A percentile compares a stretch with the other conserved stretches of the same genome.
phyloP scores from a whole-genome alignment of 2,329 filamentous ascomycete genomes.

The Hypoxylon rubiginosum region DNA sequence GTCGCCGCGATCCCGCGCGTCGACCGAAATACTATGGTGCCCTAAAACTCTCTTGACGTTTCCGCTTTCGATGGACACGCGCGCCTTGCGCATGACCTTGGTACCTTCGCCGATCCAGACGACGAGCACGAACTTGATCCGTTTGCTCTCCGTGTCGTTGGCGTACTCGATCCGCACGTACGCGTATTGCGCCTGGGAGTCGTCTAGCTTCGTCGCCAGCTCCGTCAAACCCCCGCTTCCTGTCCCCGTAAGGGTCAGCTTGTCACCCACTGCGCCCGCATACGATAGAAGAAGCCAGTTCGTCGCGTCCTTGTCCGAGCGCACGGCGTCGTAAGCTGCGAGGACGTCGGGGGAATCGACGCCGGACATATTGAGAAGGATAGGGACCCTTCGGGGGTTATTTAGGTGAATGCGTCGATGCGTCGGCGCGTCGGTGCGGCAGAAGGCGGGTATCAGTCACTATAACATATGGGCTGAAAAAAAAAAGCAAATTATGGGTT shows the following conservation, averaged over 20 bases:
- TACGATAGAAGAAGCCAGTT: constrained; percentile 78
- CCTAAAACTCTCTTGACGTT: constrained; percentile 73
- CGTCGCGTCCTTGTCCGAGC: constrained; percentile 73
- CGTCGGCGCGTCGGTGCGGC: not conserved
- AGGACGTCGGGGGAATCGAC: constrained; percentile 70
- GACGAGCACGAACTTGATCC: constrained; percentile 76
- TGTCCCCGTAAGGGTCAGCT: constrained; percentile 67
- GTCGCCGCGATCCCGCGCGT: constrained; percentile 71
- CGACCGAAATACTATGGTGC: constrained; percentile 76
- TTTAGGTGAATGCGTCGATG: constrained; percentile 3
- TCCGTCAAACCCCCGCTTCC: constrained; percentile 73
- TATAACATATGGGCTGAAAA: constrained; percentile 34
- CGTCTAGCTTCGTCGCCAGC: constrained; percentile 68
- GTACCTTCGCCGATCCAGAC: constrained; percentile 77
- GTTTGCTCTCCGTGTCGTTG: constrained; percentile 77
- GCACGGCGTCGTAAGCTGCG: constrained; percentile 75
- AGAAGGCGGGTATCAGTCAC: constrained; percentile 11
- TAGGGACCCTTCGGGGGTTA: not conserved
- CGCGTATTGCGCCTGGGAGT: constrained; percentile 73
- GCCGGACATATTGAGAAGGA: constrained; percentile 63
- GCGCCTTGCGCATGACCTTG: constrained; percentile 77
- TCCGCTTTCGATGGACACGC: constrained; percentile 76
- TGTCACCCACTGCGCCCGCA: constrained; percentile 67
- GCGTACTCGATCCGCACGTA: constrained; percentile 77
- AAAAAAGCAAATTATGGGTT: constrained; percentile 11